These are phyloP conservation scores for Gnomoniopsis sp. DNA, from an alignment of 2,329 filamentous ascomycete species.

Conservation along the genomic window DNA sequence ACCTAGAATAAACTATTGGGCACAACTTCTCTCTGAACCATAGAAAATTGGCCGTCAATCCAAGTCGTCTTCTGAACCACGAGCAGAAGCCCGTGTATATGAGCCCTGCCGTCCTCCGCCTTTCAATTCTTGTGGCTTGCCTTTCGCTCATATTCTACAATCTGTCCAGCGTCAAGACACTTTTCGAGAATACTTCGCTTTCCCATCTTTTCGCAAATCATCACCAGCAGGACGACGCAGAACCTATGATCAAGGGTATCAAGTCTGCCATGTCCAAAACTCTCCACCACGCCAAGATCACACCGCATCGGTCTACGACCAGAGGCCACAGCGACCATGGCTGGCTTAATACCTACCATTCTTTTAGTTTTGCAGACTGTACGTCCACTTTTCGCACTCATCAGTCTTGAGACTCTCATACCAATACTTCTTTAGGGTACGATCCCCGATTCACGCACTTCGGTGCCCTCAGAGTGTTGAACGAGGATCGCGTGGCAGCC, in stretches of 20 bases:
- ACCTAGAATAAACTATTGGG: too few relatives aligned
- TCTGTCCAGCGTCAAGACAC: slow-evolving; percentile 17
- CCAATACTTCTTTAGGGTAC: slow-evolving; percentile 35
- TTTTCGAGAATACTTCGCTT: slow-evolving; percentile 15
- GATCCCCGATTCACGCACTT: slow-evolving; percentile 66
- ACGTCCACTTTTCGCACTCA: not conserved
- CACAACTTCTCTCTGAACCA: too few relatives aligned
- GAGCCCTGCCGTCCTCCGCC: slow-evolving; percentile 23
- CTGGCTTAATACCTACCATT: slow-evolving; percentile 86
- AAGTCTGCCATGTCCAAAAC: slow-evolving; percentile 58
- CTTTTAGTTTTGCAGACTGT: slow-evolving; percentile 74
- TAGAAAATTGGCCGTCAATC: slow-evolving; percentile 17
- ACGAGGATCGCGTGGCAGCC: slow-evolving; percentile 78
- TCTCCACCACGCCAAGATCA: slow-evolving; percentile 67
- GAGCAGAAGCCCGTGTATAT: slow-evolving; percentile 27
- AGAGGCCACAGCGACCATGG: slow-evolving; percentile 79
- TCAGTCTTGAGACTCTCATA: not conserved
- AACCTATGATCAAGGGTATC: slow-evolving; percentile 32
- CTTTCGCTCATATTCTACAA: slow-evolving; percentile 29
- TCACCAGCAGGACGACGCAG: not conserved
- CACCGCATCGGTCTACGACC: slow-evolving; percentile 66
- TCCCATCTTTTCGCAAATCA: not conserved
- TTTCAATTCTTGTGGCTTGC: slow-evolving; percentile 26
- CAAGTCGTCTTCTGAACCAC: slow-evolving; percentile 13
- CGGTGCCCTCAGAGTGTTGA: slow-evolving; percentile 78